Base-by-base conservation (phyloP, 768 basidiomycete genomes). In the Leccinum broughii region DNA sequence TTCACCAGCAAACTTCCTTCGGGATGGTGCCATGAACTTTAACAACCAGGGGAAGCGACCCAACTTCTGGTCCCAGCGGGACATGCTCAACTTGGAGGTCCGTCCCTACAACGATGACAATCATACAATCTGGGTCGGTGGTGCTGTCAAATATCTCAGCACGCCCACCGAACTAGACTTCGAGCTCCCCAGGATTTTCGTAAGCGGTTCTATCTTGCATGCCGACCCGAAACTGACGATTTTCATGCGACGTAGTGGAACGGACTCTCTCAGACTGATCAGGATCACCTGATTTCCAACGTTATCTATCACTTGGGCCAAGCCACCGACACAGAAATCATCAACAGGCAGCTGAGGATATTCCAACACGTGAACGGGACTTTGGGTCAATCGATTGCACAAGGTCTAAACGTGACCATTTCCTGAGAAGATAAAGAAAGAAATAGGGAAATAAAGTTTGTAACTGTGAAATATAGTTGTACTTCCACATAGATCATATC, bases 121-220 rank as follows among this genome's bases (percentile, higher is more conserved):
- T 32, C 77, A 79, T 57, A 77, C 76, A 51, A 68, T 72, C 50
- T 78, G 78, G 78, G 68, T 68, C 6, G 77, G 78, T 17, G 78
- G 78, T 49, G 78, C 77, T 5, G 71, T 80, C 50, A 74, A 70
- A 37, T 74, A 72, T 30, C 63, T 79, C 37, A 72, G 75, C 41
- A 64, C 66, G 13, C 72, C 76, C 32, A 75, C 63, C 8, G 76
- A 78, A 56, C 64, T 74, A 48, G 77, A 80, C 59, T 80, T 78
- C 58, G 77, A 75, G 17, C 75, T 73, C 62, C 75, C 78, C 17
- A 70, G 75, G 49, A 65, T 70, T 35, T 79, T 77, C 64, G 68
- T 66, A 30, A 49, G 67, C 46, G 11, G 15, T 8, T 30, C 14
- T 28, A 32, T 5, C 13, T n/a, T 10, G 37, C 26, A 46, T n/a